A percentile compares a stretch with the other conserved stretches of the same genome.
Conservation (phyloP, 345 rosid genomes). For the Tarenaya hassleriana region DNA sequence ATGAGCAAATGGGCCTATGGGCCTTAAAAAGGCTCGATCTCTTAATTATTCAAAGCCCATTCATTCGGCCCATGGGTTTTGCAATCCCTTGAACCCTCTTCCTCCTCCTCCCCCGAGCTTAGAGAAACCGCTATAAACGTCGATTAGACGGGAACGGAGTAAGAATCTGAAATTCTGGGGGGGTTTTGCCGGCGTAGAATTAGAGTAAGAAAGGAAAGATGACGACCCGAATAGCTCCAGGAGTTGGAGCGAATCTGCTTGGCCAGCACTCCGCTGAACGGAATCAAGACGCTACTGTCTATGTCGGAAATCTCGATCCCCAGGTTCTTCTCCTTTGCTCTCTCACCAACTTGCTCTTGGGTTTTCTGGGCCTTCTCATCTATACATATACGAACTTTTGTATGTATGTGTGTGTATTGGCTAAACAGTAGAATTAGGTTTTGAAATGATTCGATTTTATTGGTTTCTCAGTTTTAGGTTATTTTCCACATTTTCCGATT, state of each 20-base stretch:
- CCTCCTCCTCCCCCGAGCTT: too few relatives aligned
- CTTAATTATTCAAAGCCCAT: too few relatives aligned
- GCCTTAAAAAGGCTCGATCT: too few relatives aligned
- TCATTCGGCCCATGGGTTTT: too few relatives aligned
- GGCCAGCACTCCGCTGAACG: slow-evolving; percentile 98
- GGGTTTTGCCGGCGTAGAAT: slow-evolving; percentile 25
- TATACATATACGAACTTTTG: not conserved
- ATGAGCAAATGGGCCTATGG: too few relatives aligned
- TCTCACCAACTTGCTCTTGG: not conserved
- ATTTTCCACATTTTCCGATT: too few relatives aligned
- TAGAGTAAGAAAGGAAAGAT: slow-evolving; percentile 25
- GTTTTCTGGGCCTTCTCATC: not conserved
- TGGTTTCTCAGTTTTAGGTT: too few relatives aligned
- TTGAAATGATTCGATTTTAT: slow-evolving; percentile 9
- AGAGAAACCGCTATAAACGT: too few relatives aligned
- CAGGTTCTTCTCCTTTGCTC: slow-evolving; percentile 37
- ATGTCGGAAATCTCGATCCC: slow-evolving; percentile 80
- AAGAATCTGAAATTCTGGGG: slow-evolving; percentile 9
- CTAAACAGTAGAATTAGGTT: slow-evolving; percentile 18
- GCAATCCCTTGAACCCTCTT: too few relatives aligned
- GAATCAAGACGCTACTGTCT: slow-evolving; percentile 97
- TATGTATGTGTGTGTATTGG: not conserved
- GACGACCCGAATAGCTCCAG: slow-evolving; percentile 97
- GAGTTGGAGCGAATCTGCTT: slow-evolving; percentile 92
- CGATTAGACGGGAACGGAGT: slow-evolving; percentile 7